Base-by-base conservation (phyloP, 208 protist genomes). In the Sergeia podlipaevii region DNA sequence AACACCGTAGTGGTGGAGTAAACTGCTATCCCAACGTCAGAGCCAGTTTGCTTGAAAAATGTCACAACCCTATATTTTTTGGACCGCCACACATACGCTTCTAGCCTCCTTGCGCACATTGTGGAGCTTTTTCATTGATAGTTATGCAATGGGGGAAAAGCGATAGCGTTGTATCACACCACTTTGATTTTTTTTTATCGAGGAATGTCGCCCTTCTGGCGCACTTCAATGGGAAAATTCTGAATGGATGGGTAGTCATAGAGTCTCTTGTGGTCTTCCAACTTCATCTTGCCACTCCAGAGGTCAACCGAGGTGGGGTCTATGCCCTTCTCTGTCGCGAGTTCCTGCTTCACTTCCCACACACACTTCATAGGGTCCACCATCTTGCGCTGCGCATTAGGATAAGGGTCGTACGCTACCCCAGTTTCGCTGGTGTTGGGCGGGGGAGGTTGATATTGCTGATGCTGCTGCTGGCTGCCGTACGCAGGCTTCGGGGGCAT, bases 351-450 rank as follows among this genome's bases (percentile, higher is more conserved):
- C 18, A 96, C 68, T 58, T 96, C 74, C 59, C 77, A 77, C 33
- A 96, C 86, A 51, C 77, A 84, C 70, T 91, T 91, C 85, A 93
- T 93, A 24, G 89, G 81, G 58, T 96, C 89, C 8, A 93, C 74
- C 89, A 96, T 96, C 73, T 93, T 93, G 29, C 89, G 65, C 37
- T 89, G 73, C 17, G 85, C 89, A 54, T 93, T 93, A 2, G 89
- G 89, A 65, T 96, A 93, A 11, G 89, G 89, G 46, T 96, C 89
- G 36, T 74, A 50, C 0, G 82, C 69, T n/a, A 96, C 34, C 6
- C 84, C 85, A 3, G 63, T 68, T 34, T 79, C 74, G 1, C 30
- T 61, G 21, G 71, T 80, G 70, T 85, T 87, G 29, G 68, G 60
- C 20, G 60, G 52, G 11, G 68, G 57, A 29, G 67, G 71, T 46